These are phyloP conservation scores for Olyra latifolia DNA, from an alignment of 176 grass and related monocot genomes.

Conservation along the genomic window DNA sequence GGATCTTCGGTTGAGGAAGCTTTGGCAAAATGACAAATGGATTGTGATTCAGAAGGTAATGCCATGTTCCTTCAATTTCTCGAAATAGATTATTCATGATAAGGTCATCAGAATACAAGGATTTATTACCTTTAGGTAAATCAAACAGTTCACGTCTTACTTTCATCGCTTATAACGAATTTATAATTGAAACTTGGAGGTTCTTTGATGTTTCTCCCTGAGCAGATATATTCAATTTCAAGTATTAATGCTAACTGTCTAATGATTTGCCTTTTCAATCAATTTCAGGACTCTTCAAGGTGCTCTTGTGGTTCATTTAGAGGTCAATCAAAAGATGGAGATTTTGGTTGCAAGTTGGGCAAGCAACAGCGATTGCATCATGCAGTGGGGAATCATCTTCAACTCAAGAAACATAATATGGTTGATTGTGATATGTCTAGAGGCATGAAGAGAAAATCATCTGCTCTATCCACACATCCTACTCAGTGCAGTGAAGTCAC, in stretches of 20 bases:
- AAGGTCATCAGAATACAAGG: neutral
- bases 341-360: slow-evolving; percentile 3
- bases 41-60: slow-evolving; percentile 65
- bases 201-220: neutral
- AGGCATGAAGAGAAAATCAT: slow-evolving; percentile 50
- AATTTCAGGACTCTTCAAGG: slow-evolving; percentile 49
- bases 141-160: neutral
- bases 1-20: slow-evolving; percentile 42
- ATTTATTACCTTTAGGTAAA: neutral
- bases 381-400: slow-evolving; percentile 1
- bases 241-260: neutral
- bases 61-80: slow-evolving; percentile 24
- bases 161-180: slow-evolving; percentile 1
- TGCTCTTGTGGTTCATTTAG: slow-evolving; percentile 23
- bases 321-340: slow-evolving; percentile 31
- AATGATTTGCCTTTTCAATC: slow-evolving; percentile 11
- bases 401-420: slow-evolving; percentile 38
- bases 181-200: neutral
- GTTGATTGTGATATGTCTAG: slow-evolving; percentile 36
- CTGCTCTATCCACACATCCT: slow-evolving; percentile 12
- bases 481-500: slow-evolving; percentile 25
- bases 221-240: slow-evolving; percentile 8
- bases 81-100: slow-evolving; percentile 8
- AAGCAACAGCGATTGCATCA: neutral
- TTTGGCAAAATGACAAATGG: slow-evolving; percentile 74